These are phyloP conservation scores for Phyllosticta ampelicida DNA, from an alignment of 2,329 filamentous ascomycete genomes.

Conservation along the genomic window DNA sequence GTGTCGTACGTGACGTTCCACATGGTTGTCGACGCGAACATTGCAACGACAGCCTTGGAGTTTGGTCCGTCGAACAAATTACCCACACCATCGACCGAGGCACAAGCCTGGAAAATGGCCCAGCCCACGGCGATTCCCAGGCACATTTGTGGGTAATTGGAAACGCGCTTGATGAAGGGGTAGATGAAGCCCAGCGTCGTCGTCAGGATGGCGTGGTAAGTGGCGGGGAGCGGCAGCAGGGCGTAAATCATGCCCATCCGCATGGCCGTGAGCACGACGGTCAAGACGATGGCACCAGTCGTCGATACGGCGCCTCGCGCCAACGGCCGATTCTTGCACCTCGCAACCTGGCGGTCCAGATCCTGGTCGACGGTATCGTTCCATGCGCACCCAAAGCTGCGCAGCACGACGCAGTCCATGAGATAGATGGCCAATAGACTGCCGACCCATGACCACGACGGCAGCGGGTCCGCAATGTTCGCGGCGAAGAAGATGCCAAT, in stretches of 20 bases:
- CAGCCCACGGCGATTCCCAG: conserved; percentile 42
- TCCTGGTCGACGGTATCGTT: conserved; percentile 47
- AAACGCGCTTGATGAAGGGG: conserved; percentile 42
- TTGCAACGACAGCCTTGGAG: conserved; percentile 11
- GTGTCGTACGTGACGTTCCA: conserved; percentile 27
- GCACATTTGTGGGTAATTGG: conserved; percentile 42
- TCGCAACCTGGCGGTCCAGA: conserved; percentile 37
- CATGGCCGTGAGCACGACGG: conserved; percentile 24
- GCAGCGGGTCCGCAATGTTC: background rate
- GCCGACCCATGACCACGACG: background rate
- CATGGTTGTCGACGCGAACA: conserved; percentile 16
- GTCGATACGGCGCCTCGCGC: conserved; percentile 13
- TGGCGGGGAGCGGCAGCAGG: conserved; percentile 32
- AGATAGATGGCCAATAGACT: background rate
- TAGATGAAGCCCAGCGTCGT: conserved; percentile 37
- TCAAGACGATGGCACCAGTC: conserved; percentile 27
- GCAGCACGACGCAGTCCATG: background rate
- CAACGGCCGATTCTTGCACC: background rate
- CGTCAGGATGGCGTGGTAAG: conserved; percentile 31
- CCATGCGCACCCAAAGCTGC: conserved; percentile 35
- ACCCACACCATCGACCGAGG: background rate
- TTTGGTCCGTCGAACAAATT: background rate
- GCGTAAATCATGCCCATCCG: conserved; percentile 23
- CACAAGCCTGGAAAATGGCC: conserved; percentile 9
- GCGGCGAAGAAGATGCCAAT: conserved; percentile 1